These are phyloP conservation scores for Fusarium albidum DNA, from an alignment of 2,329 filamentous ascomycete genomes.

Conservation along the genomic window DNA sequence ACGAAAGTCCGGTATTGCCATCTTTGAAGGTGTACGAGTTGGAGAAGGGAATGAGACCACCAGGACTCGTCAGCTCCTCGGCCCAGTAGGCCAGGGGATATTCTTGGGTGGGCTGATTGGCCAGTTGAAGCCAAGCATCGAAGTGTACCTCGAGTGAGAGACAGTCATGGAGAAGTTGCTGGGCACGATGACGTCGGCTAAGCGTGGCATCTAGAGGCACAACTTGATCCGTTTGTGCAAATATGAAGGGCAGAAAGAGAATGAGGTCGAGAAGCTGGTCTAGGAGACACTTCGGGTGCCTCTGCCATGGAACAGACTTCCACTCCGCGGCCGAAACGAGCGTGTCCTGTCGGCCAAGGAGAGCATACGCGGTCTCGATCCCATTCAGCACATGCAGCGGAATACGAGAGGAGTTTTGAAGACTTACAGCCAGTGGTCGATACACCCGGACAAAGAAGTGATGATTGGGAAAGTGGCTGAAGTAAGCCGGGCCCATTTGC, in stretches of 20 bases:
- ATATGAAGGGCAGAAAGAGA: slow-evolving; percentile 56
- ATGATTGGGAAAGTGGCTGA: slow-evolving; percentile 61
- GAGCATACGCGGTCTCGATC: slow-evolving; percentile 54
- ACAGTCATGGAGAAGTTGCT: slow-evolving; percentile 58
- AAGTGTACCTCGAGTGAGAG: slow-evolving; percentile 58
- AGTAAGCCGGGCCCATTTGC: slow-evolving; percentile 55
- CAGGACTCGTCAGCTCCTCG: slow-evolving; percentile 41
- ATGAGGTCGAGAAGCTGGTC: slow-evolving; percentile 63
- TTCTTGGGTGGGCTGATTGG: slow-evolving; percentile 40
- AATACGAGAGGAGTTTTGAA: background rate
- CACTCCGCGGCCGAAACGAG: slow-evolving; percentile 62
- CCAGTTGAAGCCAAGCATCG: slow-evolving; percentile 54
- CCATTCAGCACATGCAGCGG: slow-evolving; percentile 21
- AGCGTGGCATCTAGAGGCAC: slow-evolving; percentile 49
- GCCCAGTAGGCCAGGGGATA: slow-evolving; percentile 52
- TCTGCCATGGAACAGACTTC: slow-evolving; percentile 60
- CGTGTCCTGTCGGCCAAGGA: slow-evolving; percentile 58
- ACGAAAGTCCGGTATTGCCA: slow-evolving; percentile 53
- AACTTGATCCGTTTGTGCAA: slow-evolving; percentile 55
- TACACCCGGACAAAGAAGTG: slow-evolving; percentile 66
- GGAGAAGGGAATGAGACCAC: slow-evolving; percentile 52
- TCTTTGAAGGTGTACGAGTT: slow-evolving; percentile 56
- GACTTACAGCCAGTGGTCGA: slow-evolving; percentile 60
- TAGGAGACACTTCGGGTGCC: slow-evolving; percentile 58
- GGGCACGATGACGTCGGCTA: slow-evolving; percentile 53